Percentiles rank a stretch among this genome's conserved stretches.
These are phyloP conservation scores for Beta vulgaris DNA, from an alignment of 148 eudicot genomes.

Conservation along the genomic window DNA sequence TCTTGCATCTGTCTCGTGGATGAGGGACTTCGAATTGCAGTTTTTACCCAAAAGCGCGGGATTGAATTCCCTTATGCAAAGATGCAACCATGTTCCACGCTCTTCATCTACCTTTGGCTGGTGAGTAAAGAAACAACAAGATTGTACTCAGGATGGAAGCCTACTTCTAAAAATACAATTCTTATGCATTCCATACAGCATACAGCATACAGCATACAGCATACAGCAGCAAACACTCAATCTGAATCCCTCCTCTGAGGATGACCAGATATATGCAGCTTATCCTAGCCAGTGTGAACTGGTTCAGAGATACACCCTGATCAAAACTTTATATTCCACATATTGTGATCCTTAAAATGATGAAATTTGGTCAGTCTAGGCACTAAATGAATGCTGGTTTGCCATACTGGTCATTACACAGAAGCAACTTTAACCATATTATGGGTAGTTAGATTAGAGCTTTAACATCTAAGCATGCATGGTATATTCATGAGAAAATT, in stretches of 20 bases:
- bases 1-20: constrained; percentile 36
- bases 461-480: background rate
- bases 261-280: background rate
- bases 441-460: background rate
- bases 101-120: constrained; percentile 48
- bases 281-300: no score
- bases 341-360: no score
- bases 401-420: background rate
- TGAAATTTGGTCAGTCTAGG: no score
- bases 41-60: constrained; percentile 29
- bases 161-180: background rate
- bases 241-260: background rate
- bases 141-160: background rate
- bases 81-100: constrained; percentile 48
- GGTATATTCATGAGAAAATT: background rate
- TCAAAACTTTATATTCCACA: no score
- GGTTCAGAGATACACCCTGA: no score
- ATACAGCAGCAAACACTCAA: background rate
- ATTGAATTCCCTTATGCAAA: constrained; percentile 39
- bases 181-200: background rate
- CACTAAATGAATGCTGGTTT: background rate
- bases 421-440: background rate
- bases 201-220: background rate
- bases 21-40: constrained; percentile 19
- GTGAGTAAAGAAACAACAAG: constrained; percentile 1